These are phyloP conservation scores for Cunninghamia lanceolata DNA, from an alignment of 75 land plant genomes.

Conservation along the genomic window DNA sequence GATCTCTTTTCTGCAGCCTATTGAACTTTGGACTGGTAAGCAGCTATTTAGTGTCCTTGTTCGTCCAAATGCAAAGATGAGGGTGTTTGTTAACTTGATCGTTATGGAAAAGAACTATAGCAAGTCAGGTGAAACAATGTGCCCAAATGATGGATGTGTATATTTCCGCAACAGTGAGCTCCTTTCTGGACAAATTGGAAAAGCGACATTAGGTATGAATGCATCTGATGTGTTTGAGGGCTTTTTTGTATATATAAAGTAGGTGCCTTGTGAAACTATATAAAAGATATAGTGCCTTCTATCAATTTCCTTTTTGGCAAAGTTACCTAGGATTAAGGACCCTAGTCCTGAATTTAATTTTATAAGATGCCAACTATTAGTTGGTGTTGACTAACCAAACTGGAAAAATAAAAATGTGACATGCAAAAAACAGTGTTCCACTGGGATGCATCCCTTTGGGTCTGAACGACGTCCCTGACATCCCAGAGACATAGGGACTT, in stretches of 20 bases:
- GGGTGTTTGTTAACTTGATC: conserved; percentile 81
- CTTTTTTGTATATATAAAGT: neutral
- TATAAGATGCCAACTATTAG: neutral
- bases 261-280: neutral
- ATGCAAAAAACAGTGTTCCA: too few species aligned
- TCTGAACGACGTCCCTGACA: too few species aligned
- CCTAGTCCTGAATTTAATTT: neutral
- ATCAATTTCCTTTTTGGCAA: too few species aligned
- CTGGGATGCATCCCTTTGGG: too few species aligned
- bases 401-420: neutral
- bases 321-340: neutral
- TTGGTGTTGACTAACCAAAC: neutral
- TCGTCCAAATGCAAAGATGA: conserved; percentile 74
- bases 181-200: conserved; percentile 88
- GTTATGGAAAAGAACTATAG: conserved; percentile 69
- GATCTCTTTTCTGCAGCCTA: conserved; percentile 54
- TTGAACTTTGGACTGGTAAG: conserved; percentile 98
- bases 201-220: conserved; percentile 82
- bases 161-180: conserved; percentile 95
- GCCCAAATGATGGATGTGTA: conserved; percentile 90
- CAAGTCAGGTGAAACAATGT: conserved; percentile 65
- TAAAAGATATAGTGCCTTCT: neutral
- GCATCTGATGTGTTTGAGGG: conserved; percentile 1
- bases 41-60: conserved; percentile 89
- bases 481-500: too few species aligned